phyloP scores from a whole-genome alignment of 768 basidiomycete species.

The Xanthoconium purpureum region DNA sequence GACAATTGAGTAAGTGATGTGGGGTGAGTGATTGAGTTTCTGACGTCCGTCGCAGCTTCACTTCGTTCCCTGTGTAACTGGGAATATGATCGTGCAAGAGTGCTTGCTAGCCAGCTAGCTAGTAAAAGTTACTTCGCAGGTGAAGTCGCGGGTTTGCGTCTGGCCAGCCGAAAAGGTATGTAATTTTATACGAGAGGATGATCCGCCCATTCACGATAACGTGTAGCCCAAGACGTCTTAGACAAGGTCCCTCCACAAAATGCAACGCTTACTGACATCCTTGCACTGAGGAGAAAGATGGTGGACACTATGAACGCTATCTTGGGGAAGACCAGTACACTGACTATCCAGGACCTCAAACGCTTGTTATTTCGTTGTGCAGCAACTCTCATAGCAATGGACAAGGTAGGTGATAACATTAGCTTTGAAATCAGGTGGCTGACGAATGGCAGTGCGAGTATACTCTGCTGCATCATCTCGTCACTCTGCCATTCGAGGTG shows the following conservation, averaged over 20 bases:
- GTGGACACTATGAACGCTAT: conserved; percentile 64
- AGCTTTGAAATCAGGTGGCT: not conserved
- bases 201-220: not conserved
- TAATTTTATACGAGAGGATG: not conserved
- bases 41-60: conserved; percentile 41
- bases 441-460: conserved; percentile 65
- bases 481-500: conserved; percentile 83
- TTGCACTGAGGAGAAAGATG: conserved; percentile 66
- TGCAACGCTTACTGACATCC: conserved; percentile 59
- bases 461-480: conserved; percentile 82
- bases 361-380: conserved; percentile 85
- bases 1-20: conserved; percentile 63
- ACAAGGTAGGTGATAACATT: conserved; percentile 43
- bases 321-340: conserved; percentile 62
- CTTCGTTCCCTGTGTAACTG: conserved; percentile 54
- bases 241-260: conserved; percentile 59
- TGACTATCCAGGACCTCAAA: conserved; percentile 80
- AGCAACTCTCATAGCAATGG: conserved; percentile 68
- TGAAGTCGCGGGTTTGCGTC: conserved; percentile 76
- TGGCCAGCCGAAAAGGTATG: conserved; percentile 65
- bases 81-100: conserved; percentile 79
- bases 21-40: not conserved
- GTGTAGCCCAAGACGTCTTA: conserved; percentile 52
- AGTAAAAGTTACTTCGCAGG: conserved; percentile 89
- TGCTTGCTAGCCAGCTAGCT: conserved; percentile 80